Conservation (phyloP, 164 flowering plant species). For the Vitis rupestris region DNA sequence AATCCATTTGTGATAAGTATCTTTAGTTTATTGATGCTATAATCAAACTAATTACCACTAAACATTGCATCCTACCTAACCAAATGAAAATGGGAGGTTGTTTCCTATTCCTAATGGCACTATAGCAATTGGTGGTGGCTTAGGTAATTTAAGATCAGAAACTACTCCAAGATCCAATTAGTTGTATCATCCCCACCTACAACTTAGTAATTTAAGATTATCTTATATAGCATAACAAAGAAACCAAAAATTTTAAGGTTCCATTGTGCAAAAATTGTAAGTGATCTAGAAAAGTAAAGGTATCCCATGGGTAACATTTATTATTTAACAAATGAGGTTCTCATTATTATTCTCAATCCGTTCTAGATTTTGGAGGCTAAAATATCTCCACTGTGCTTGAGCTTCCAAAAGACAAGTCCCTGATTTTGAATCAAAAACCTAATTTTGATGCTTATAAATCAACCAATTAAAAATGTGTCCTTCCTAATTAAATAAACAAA, state of each 20-base stretch:
- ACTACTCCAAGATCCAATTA: constrained; percentile 93
- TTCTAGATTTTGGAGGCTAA: constrained; percentile 48
- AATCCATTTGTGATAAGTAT: neutral
- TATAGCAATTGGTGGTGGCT: constrained; percentile 82
- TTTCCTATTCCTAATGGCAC: constrained; percentile 95
- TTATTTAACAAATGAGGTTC: constrained; percentile 17
- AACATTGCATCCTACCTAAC: constrained; percentile 61
- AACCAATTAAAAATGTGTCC: too few species aligned
- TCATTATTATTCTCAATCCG: constrained; percentile 68
- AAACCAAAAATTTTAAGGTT: neutral
- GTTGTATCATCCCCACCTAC: constrained; percentile 99
- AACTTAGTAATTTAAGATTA: constrained; percentile 38
- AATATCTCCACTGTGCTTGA: constrained; percentile 38
- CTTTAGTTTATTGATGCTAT: neutral
- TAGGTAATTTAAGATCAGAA: constrained; percentile 74
- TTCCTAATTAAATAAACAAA: too few species aligned
- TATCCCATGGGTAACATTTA: constrained; percentile 1
- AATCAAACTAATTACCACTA: neutral
- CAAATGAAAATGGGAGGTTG: constrained; percentile 85
- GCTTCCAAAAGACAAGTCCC: constrained; percentile 11
- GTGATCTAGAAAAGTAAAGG: neutral
- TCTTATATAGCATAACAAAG: neutral
- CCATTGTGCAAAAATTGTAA: neutral
- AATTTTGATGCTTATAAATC: too few species aligned
- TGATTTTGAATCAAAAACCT: too few species aligned